Base-by-base conservation (phyloP, 2,329 filamentous ascomycete genomes). In the Pseudogymnoascus sp. region DNA sequence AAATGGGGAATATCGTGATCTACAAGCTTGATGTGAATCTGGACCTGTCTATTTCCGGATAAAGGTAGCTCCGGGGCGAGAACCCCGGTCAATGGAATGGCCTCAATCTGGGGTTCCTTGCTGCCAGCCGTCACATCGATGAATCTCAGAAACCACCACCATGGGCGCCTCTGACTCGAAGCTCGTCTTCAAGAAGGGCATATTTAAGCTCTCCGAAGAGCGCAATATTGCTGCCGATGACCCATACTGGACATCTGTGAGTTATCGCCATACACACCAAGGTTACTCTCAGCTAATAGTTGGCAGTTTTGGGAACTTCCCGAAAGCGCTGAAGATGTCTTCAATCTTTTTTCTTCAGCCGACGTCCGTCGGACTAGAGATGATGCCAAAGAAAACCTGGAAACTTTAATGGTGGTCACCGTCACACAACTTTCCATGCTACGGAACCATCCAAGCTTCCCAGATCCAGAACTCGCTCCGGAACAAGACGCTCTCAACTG, bases 131-230 rank as follows among this genome's bases (percentile, higher is more conserved):
- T 19, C 59, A 61, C 59, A 42, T 40, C 59, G 35, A 61, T 42
- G 35, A 42, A 61, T 61, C 38, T 10, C 35, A 42, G 21, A 42
- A 61, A 28, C 38, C 38, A 61, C 38, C 66, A 72, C 62, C 42
- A 99, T 99, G 95, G 95, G 95, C 77, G 93, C 93, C 74, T 97
- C 93, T 78, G 93, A 97, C 80, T 97, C 93, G 72, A 97, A 97
- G 83, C 87, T 97, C 74, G 91, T 93, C 74, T 97, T 99, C 84
- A 97, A 97, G 79, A 91, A 96, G 78, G 93, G 93, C 78, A 96
- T 97, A 79, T 97, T 97, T 80, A 87, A 90, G 74, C 86, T 99
- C 65, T 95, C 92, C n/a, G 92, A 96, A 76, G 89, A 96, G 75
- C 87, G 87, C 69, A 83, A 90, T 74, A 97, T 97, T 73, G 83